phyloP scores from a whole-genome alignment of 305 asterid species.

The Andrographis paniculata region DNA sequence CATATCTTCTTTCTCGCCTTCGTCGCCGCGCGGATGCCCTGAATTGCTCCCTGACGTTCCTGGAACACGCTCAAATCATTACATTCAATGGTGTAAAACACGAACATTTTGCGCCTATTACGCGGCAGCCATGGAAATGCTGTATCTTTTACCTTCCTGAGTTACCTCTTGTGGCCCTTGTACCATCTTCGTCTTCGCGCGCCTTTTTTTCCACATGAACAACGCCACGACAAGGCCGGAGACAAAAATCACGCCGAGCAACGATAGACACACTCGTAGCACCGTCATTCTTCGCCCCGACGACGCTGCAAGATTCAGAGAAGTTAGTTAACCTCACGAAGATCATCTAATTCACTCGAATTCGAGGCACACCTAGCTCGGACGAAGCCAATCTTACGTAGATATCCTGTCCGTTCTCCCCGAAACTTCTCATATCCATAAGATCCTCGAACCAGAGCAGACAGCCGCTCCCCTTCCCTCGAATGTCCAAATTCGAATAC shows the following conservation, averaged over 20 bases:
- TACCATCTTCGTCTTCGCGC: constrained; percentile 1
- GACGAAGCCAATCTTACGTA: constrained; percentile 11
- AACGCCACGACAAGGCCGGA: neutral
- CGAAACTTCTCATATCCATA: constrained; percentile 1
- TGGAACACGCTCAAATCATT: neutral
- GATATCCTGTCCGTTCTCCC: neutral
- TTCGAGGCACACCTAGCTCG: constrained; percentile 11
- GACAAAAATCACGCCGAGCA: constrained; percentile 1
- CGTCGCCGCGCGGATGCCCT: neutral
- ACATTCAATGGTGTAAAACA: no score
- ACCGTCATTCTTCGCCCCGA: constrained; percentile 2
- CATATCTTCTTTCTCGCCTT: constrained; percentile 3
- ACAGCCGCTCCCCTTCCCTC: constrained; percentile 14
- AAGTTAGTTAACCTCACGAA: no score
- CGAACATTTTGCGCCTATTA: no score
- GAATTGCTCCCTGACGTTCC: constrained; percentile 8
- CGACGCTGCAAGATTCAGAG: neutral
- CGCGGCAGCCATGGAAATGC: no score
- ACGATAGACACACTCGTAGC: neutral
- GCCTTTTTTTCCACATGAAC: constrained; percentile 1
- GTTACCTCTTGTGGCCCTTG: neutral
- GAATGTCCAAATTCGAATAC: constrained; percentile 8
- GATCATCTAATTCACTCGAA: no score
- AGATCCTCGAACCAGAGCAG: constrained; percentile 16
- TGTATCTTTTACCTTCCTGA: constrained; percentile 16